Percentiles rank a stretch among this genome's conserved stretches.
Evolutionary conservation across 2,329 filamentous ascomycete genomes (phyloP).

Genomic region (Akanthomyces uredinophilus): DNA sequence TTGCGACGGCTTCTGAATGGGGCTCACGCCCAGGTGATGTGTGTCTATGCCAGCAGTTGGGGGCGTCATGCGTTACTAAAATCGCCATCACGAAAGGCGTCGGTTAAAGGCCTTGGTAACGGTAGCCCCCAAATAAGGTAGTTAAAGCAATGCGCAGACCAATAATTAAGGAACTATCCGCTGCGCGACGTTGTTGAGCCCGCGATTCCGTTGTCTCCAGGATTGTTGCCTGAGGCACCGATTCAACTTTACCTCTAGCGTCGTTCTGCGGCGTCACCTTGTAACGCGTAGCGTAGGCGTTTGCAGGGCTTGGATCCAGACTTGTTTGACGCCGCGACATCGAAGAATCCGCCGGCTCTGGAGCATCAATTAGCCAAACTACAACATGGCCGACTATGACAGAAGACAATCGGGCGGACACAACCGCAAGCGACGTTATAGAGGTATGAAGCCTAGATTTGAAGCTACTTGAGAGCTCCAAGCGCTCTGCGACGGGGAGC

Average conservation of each 20-base stretch:
- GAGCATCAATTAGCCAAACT: constrained; percentile 4
- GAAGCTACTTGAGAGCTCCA: constrained; percentile 13
- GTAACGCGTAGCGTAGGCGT: constrained; percentile 9
- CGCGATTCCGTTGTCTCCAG: not conserved
- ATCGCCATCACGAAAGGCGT: not conserved
- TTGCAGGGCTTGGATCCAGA: constrained; percentile 8
- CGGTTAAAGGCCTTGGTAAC: too few species aligned
- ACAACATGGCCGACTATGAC: constrained; percentile 51
- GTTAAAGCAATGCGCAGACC: too few species aligned
- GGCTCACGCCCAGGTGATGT: not conserved
- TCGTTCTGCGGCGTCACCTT: not conserved
- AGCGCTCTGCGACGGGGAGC: not conserved
- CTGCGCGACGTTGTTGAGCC: not conserved
- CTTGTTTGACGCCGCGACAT: constrained; percentile 20
- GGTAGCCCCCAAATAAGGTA: too few species aligned
- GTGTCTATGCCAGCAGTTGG: not conserved
- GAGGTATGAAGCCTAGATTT: constrained; percentile 55
- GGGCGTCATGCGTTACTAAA: too few species aligned
- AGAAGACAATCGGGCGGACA: constrained; percentile 49
- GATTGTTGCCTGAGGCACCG: constrained; percentile 18
- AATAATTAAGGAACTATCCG: not conserved
- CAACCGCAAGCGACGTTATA: constrained; percentile 71
- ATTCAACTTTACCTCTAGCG: not conserved
- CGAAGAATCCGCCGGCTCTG: not conserved
- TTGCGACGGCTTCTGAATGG: not conserved